phyloP scores from a whole-genome alignment of 176 grass and related monocot genomes.

The Aechmea fasciata region DNA sequence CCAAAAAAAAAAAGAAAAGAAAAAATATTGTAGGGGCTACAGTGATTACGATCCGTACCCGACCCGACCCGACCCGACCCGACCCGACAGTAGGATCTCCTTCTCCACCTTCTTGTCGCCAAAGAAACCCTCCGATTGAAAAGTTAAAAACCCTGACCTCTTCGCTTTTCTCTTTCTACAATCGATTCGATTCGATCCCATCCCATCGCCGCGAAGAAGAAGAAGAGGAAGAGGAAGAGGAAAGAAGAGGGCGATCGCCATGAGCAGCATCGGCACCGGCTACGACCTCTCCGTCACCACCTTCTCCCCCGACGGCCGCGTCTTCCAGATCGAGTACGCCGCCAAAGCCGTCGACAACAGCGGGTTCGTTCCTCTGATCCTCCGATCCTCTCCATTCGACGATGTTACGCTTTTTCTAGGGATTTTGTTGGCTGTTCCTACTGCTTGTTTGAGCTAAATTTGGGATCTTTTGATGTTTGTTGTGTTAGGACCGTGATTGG shows the following conservation, averaged over 20 bases:
- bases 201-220: not conserved
- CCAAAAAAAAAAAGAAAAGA: no score
- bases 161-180: constrained; percentile 1
- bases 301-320: constrained; percentile 75
- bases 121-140: constrained; percentile 24
- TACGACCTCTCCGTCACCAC: constrained; percentile 88
- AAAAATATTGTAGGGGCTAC: no score
- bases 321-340: constrained; percentile 92
- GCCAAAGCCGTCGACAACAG: constrained; percentile 86
- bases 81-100: not conserved
- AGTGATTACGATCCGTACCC: no score
- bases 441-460: constrained; percentile 6
- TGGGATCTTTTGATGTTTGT: constrained; percentile 11
- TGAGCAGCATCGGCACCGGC: constrained; percentile 93
- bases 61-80: no score
- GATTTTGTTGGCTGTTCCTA: not conserved
- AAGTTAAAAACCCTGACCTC: constrained; percentile 18
- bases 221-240: not conserved
- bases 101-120: constrained; percentile 22
- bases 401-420: not conserved
- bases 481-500: constrained; percentile 59
- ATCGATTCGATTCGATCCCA: not conserved
- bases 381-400: not conserved
- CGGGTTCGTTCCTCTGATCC: constrained; percentile 39
- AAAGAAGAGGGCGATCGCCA: constrained; percentile 11